Evolutionary conservation across 1,139 yeast species (phyloP).

Genomic region (Meyerozyma guilliermondii): DNA sequence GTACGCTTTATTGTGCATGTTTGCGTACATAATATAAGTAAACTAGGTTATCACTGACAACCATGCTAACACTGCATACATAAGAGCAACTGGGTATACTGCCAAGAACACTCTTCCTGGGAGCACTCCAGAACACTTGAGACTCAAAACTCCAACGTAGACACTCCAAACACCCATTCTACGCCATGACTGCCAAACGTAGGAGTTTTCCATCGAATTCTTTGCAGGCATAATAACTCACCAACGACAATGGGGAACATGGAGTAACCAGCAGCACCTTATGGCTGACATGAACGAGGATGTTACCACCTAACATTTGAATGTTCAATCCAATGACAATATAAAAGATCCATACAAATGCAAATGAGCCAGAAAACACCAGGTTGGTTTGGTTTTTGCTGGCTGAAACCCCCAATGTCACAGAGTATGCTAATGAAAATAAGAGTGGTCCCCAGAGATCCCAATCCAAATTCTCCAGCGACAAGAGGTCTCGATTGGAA

Average conservation of each 20-base stretch:
- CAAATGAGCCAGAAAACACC: slow-evolving; percentile 48
- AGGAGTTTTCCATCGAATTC: slow-evolving; percentile 48
- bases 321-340: slow-evolving; percentile 59
- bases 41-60: slow-evolving; percentile 61
- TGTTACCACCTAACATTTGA: slow-evolving; percentile 69
- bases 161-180: slow-evolving; percentile 68
- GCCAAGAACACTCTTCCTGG: slow-evolving; percentile 71
- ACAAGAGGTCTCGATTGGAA: slow-evolving; percentile 15
- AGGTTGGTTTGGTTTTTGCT: slow-evolving; percentile 32
- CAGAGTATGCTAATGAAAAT: slow-evolving; percentile 61
- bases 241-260: slow-evolving; percentile 73
- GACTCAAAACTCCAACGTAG: slow-evolving; percentile 61
- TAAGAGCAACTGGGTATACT: slow-evolving; percentile 72
- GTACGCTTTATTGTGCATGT: background rate
- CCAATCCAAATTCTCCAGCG: slow-evolving; percentile 56
- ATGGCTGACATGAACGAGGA: slow-evolving; percentile 74
- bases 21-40: background rate
- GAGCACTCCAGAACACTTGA: slow-evolving; percentile 63
- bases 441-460: slow-evolving; percentile 88
- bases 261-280: slow-evolving; percentile 77
- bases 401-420: slow-evolving; percentile 45
- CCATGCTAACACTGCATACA: slow-evolving; percentile 74
- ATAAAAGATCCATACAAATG: slow-evolving; percentile 54
- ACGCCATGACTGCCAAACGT: slow-evolving; percentile 48
- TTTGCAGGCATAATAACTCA: slow-evolving; percentile 53